Conservation (phyloP, 306 rosid species). For the Pachyrhizus erosus region DNA sequence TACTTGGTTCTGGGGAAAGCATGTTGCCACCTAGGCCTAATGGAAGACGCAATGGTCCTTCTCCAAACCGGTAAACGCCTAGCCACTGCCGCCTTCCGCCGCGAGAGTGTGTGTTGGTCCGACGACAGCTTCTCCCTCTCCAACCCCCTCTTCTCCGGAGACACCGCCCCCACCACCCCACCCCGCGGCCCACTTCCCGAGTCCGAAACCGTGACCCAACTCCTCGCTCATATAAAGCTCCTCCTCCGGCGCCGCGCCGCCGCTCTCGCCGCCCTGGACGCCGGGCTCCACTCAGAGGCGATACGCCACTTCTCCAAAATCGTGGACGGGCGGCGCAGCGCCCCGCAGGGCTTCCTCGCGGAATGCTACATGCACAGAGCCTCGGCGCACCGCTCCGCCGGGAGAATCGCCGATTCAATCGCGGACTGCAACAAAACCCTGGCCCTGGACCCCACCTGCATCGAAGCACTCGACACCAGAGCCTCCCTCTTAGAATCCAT, state of each 20-base stretch:
- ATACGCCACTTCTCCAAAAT: conserved; percentile 89
- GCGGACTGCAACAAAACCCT: conserved; percentile 84
- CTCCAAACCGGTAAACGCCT: conserved; percentile 95
- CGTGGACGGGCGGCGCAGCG: conserved; percentile 87
- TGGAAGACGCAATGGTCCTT: conserved; percentile 97
- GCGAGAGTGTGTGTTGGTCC: conserved; percentile 81
- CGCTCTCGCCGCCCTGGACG: conserved; percentile 87
- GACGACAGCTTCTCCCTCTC: conserved; percentile 87
- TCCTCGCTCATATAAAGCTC: conserved; percentile 82
- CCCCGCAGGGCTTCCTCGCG: conserved; percentile 91
- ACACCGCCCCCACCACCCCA: conserved; percentile 48
- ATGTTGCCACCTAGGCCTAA: conserved; percentile 86
- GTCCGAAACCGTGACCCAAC: conserved; percentile 64
- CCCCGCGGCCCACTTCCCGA: conserved; percentile 60
- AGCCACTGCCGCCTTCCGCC: conserved; percentile 92
- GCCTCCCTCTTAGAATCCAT: conserved; percentile 70
- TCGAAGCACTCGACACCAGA: conserved; percentile 82
- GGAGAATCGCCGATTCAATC: conserved; percentile 80
- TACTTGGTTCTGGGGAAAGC: conserved; percentile 91
- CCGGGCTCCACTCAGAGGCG: conserved; percentile 83
- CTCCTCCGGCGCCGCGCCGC: conserved; percentile 84
- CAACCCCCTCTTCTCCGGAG: conserved; percentile 46
- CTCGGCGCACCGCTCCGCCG: conserved; percentile 61
- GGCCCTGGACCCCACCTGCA: conserved; percentile 73
- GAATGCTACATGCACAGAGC: conserved; percentile 89